Percentiles rank a stretch among this genome's conserved stretches.
phyloP scores from a whole-genome alignment of 495 filamentous ascomycete species.

The Cudoniella acicularis region DNA sequence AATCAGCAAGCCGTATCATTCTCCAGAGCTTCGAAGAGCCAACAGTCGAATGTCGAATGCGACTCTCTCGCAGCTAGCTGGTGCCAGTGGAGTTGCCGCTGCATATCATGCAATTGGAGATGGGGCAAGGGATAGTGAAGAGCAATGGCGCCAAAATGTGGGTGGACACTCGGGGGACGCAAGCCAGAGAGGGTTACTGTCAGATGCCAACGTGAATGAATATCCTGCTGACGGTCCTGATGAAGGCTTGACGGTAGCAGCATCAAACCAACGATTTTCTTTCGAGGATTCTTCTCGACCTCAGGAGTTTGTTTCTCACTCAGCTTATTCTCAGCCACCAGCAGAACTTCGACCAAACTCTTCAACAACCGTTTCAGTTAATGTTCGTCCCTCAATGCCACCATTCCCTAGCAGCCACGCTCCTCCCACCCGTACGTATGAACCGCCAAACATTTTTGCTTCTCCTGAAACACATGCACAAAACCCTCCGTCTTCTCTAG shows the following conservation, averaged over 20 bases:
- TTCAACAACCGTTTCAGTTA: conserved; percentile 1
- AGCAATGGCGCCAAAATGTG: conserved; percentile 25
- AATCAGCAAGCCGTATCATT: conserved; percentile 60
- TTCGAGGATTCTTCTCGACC: conserved; percentile 19
- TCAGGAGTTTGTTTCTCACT: conserved; percentile 2
- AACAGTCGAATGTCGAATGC: conserved; percentile 77
- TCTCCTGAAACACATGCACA: background rate
- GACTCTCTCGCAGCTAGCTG: conserved; percentile 73
- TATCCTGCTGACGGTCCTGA: conserved; percentile 46
- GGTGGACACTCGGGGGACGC: conserved; percentile 24
- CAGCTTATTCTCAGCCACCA: conserved; percentile 9
- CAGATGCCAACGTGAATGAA: conserved; percentile 40
- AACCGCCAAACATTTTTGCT: conserved; percentile 5
- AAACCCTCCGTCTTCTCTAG: background rate
- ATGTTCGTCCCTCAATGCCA: background rate
- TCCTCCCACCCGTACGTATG: conserved; percentile 7
- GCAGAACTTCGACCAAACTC: conserved; percentile 9
- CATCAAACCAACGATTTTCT: conserved; percentile 15
- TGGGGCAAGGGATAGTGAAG: conserved; percentile 29
- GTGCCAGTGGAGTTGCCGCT: conserved; percentile 48
- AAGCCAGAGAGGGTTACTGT: conserved; percentile 43
- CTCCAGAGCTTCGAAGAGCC: conserved; percentile 70
- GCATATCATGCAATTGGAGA: conserved; percentile 30
- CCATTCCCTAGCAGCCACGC: background rate
- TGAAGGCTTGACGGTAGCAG: conserved; percentile 41